A percentile compares a stretch with the other conserved stretches of the same genome.
Conservation (phyloP, 176 grass and related monocot species). For the Rhynchospora tenuis region DNA sequence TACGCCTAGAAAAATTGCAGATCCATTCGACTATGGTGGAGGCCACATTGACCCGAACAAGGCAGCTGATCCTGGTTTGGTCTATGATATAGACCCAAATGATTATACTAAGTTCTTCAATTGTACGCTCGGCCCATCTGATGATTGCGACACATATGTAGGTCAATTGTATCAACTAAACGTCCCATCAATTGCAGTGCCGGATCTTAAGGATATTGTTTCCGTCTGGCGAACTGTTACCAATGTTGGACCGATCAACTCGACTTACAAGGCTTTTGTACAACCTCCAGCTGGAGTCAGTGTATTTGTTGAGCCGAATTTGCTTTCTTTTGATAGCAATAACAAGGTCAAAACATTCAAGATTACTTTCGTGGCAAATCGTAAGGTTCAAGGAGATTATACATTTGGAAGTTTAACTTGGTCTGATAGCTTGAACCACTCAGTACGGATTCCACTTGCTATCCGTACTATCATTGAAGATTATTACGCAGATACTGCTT, state of each 20-base stretch:
- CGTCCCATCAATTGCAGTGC: constrained; percentile 45
- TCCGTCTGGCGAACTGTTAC: constrained; percentile 38
- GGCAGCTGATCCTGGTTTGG: constrained; percentile 47
- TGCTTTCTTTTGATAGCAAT: constrained; percentile 23
- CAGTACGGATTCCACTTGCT: constrained; percentile 39
- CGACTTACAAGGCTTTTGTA: constrained; percentile 26
- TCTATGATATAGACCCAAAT: constrained; percentile 45
- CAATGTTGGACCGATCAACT: constrained; percentile 39
- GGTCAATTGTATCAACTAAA: constrained; percentile 32
- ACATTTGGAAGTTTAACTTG: constrained; percentile 46
- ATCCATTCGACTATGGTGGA: constrained; percentile 74
- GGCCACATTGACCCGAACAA: constrained; percentile 36
- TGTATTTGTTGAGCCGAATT: constrained; percentile 30
- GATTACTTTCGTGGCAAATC: constrained; percentile 25
- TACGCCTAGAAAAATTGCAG: constrained; percentile 35
- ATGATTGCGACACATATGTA: not conserved
- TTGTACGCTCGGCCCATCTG: not conserved
- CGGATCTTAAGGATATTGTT: constrained; percentile 33
- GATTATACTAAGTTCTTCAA: constrained; percentile 42
- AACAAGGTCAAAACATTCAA: constrained; percentile 31
- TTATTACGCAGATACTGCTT: constrained; percentile 39
- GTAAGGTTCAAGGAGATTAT: constrained; percentile 36
- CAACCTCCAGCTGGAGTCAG: constrained; percentile 34
- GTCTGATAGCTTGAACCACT: constrained; percentile 27
- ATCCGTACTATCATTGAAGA: constrained; percentile 42